Percentiles rank a stretch among this genome's conserved stretches.
Conservation (phyloP, 257 asterid species). For the Knoxia roxburghii region DNA sequence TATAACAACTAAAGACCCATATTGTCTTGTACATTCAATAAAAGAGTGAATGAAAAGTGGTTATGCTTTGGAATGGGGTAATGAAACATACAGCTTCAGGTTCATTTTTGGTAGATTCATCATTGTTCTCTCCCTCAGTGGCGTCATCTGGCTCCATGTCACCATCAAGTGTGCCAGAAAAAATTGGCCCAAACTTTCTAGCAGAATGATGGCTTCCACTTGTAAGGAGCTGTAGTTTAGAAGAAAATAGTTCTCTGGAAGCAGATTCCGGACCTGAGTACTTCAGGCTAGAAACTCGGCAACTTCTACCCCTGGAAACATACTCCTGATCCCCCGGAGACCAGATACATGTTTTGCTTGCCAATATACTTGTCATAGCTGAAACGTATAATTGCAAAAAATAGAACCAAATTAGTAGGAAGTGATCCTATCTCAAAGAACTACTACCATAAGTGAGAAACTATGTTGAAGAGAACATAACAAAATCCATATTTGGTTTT, state of each 20-base stretch:
- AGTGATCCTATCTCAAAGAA: not conserved
- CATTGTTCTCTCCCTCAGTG: constrained; percentile 30
- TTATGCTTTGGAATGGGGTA: not conserved
- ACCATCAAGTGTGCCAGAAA: constrained; percentile 43
- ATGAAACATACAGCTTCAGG: constrained; percentile 43
- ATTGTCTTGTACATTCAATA: not conserved
- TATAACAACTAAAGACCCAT: not conserved
- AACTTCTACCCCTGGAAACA: constrained; percentile 26
- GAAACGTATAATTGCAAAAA: not conserved
- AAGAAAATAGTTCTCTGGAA: constrained; percentile 20
- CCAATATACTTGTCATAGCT: constrained; percentile 55
- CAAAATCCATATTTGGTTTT: too few species aligned
- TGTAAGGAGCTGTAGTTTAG: constrained; percentile 23
- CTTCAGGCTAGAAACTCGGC: constrained; percentile 33
- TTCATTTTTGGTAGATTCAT: constrained; percentile 31
- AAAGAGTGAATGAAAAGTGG: not conserved
- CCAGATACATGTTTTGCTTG: constrained; percentile 44
- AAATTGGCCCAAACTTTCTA: constrained; percentile 34
- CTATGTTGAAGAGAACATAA: not conserved
- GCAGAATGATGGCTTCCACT: constrained; percentile 14
- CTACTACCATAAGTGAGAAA: not conserved
- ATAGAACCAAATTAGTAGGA: not conserved
- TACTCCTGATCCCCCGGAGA: constrained; percentile 31
- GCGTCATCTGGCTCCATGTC: constrained; percentile 37
- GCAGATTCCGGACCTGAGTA: constrained; percentile 30